Evolutionary conservation across 2,329 filamentous ascomycete genomes (phyloP).

Genomic region (Aspergillus sergii): DNA sequence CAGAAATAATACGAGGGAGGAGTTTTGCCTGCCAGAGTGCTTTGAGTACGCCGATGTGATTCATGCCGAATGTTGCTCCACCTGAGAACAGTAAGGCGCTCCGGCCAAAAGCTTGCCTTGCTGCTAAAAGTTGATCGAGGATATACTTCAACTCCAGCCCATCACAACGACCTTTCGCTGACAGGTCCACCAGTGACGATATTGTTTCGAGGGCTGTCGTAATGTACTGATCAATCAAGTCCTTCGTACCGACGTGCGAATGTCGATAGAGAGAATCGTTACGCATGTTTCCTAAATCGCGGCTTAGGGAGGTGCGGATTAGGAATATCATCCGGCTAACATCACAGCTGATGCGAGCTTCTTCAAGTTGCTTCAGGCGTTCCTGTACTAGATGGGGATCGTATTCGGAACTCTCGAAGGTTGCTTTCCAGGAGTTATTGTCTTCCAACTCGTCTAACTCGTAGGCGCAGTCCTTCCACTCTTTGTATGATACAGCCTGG

Average conservation of each 20-base stretch:
- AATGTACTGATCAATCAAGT: conserved; percentile 84
- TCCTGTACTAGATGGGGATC: conserved; percentile 68
- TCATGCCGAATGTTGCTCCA: conserved; percentile 88
- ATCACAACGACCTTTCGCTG: conserved; percentile 52
- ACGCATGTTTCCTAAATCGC: conserved; percentile 84
- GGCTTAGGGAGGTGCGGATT: conserved; percentile 76
- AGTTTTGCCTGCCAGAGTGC: conserved; percentile 73
- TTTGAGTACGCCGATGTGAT: conserved; percentile 86
- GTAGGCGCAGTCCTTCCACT: conserved; percentile 75
- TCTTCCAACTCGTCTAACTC: conserved; percentile 79
- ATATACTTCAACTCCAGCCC: conserved; percentile 62
- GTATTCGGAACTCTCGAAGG: conserved; percentile 69
- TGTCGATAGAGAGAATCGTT: conserved; percentile 80
- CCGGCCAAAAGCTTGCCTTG: conserved; percentile 80
- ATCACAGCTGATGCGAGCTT: conserved; percentile 72
- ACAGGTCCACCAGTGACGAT: conserved; percentile 67
- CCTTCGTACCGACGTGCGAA: conserved; percentile 83
- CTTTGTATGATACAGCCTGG: conserved; percentile 67
- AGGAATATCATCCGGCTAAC: conserved; percentile 76
- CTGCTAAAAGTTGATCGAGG: conserved; percentile 69
- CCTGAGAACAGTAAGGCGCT: conserved; percentile 82
- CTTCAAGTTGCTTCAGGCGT: conserved; percentile 72
- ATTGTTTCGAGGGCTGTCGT: conserved; percentile 76
- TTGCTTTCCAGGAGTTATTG: conserved; percentile 78
- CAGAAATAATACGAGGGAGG: conserved; percentile 83